Evolutionary conservation across 805 yeast genomes (phyloP).

Genomic region (Suhomyces kilbournensis): DNA sequence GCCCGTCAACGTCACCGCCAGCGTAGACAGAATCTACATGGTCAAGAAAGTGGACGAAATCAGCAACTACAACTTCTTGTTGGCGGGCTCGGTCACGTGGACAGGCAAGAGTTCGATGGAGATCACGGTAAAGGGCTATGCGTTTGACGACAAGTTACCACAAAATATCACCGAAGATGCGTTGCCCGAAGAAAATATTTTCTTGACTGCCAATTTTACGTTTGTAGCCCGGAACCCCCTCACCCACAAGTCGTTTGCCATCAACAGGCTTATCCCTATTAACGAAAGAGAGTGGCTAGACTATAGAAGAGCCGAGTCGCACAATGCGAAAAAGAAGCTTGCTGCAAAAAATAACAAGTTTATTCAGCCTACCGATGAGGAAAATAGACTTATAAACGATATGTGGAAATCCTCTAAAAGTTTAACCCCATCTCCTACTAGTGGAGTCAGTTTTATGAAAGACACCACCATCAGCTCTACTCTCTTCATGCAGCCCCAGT

Average conservation of each 20-base stretch:
- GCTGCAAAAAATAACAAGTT: constrained; percentile 64
- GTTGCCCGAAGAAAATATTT: constrained; percentile 64
- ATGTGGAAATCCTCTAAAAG: constrained; percentile 54
- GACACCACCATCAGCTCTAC: constrained; percentile 73
- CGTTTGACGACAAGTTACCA: constrained; percentile 59
- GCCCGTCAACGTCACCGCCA: constrained; percentile 93
- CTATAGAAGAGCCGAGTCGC: constrained; percentile 84
- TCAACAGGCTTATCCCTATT: constrained; percentile 75
- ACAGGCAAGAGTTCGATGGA: constrained; percentile 96
- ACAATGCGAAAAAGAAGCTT: constrained; percentile 80
- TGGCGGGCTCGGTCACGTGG: constrained; percentile 92
- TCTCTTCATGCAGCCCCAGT: constrained; percentile 93
- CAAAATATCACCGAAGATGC: constrained; percentile 51
- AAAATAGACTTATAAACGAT: constrained; percentile 70
- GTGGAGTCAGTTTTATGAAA: constrained; percentile 59
- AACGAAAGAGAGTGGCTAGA: constrained; percentile 77
- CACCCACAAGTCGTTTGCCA: constrained; percentile 86
- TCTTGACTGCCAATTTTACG: constrained; percentile 87
- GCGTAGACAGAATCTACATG: constrained; percentile 88
- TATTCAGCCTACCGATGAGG: constrained; percentile 64
- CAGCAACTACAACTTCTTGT: constrained; percentile 66
- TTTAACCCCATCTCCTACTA: constrained; percentile 22
- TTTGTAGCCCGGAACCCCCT: constrained; percentile 94
- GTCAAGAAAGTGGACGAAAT: constrained; percentile 80
- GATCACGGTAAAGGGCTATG: constrained; percentile 84